Percentiles rank a stretch among this genome's conserved stretches.
Evolutionary conservation across 805 yeast genomes (phyloP).

Genomic region (Lipomyces yamadae): DNA sequence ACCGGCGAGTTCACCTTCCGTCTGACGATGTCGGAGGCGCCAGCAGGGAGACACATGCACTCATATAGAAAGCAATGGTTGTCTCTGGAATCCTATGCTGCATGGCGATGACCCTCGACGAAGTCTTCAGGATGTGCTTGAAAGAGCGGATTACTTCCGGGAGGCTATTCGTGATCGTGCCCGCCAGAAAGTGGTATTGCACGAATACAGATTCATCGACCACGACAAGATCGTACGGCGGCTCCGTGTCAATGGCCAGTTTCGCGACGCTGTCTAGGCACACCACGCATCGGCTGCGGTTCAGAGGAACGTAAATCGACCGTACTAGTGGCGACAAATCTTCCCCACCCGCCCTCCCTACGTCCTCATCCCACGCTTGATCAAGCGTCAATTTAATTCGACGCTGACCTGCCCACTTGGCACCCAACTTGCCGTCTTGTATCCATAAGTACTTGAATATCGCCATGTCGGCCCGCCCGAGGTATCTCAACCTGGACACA

Average conservation of each 20-base stretch:
- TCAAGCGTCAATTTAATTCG: neutral
- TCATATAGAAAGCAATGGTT: slow-evolving; percentile 9
- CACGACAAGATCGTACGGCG: slow-evolving; percentile 8
- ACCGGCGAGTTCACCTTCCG: slow-evolving; percentile 8
- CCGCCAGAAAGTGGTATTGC: slow-evolving; percentile 15
- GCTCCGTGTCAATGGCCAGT: too few species aligned
- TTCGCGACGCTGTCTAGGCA: too few species aligned
- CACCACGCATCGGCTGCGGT: too few species aligned
- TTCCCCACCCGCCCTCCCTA: too few species aligned
- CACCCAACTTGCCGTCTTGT: neutral
- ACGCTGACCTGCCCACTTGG: neutral
- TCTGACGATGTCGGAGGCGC: neutral
- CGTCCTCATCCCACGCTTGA: neutral
- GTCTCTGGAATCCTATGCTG: slow-evolving; percentile 15
- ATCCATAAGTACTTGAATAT: neutral
- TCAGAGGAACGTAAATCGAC: too few species aligned
- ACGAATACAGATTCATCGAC: slow-evolving; percentile 14
- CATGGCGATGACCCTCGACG: slow-evolving; percentile 10
- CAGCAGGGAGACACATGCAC: slow-evolving; percentile 4
- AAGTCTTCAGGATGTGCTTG: neutral
- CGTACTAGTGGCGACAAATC: too few species aligned
- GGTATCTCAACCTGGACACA: neutral
- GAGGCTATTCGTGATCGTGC: neutral
- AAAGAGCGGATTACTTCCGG: neutral
- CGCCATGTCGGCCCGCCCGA: neutral